phyloP scores from a whole-genome alignment of 2,329 filamentous ascomycete genomes.

The Arthrobotrys musiformis region DNA sequence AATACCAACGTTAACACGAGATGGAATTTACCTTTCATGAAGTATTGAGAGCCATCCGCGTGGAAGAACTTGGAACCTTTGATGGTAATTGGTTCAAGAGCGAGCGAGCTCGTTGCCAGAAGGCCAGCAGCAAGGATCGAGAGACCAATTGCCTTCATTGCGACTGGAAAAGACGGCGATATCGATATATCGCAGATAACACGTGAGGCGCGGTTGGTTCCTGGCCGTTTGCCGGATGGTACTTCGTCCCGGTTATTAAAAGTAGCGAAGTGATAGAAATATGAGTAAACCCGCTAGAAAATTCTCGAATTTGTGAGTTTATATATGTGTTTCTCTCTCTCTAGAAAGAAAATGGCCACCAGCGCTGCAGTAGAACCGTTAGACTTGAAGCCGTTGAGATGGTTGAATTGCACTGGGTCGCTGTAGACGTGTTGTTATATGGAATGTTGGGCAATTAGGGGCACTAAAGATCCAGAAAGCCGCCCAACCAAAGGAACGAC shows the following conservation, averaged over 20 bases:
- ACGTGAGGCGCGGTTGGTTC: background rate
- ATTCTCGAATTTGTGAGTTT: background rate
- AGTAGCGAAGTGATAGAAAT: background rate
- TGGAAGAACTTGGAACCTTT: conserved; percentile 78
- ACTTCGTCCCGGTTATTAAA: no score
- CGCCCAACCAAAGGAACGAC: background rate
- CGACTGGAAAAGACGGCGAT: background rate
- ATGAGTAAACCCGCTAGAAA: background rate
- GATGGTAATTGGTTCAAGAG: conserved; percentile 49
- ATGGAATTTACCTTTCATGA: conserved; percentile 75
- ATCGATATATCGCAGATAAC: background rate
- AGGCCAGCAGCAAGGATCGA: conserved; percentile 10
- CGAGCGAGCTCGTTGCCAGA: conserved; percentile 23
- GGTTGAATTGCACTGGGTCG: background rate
- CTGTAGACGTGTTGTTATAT: conserved; percentile 8
- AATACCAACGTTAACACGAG: background rate
- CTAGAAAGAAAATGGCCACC: background rate
- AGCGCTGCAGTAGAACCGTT: background rate
- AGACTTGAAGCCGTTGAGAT: background rate
- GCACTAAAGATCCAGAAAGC: background rate
- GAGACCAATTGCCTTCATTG: conserved; percentile 34
- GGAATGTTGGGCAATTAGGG: conserved; percentile 3
- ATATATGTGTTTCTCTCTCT: background rate
- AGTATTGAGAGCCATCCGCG: conserved; percentile 82
- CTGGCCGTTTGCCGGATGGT: background rate